These are phyloP conservation scores for Populus trichocarpa DNA, from an alignment of 441 rosid genomes.

Conservation along the genomic window DNA sequence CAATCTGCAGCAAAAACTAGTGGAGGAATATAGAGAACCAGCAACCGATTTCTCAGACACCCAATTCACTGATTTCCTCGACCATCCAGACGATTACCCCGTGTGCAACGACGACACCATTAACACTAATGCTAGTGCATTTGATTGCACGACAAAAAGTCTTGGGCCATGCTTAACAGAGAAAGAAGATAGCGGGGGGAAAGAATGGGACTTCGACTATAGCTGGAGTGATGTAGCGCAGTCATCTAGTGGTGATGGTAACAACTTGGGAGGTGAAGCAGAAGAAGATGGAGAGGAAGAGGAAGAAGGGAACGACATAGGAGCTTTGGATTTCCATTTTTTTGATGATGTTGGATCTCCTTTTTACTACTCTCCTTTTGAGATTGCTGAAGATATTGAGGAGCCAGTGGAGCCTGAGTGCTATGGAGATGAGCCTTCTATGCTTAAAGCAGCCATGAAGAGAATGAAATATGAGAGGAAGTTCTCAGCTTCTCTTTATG, in stretches of 20 bases:
- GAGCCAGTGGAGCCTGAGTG: constrained; percentile 36
- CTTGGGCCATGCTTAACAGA: constrained; percentile 37
- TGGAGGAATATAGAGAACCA: constrained; percentile 22
- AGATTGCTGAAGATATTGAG: constrained; percentile 49
- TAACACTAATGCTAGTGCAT: background rate
- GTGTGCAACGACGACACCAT: background rate
- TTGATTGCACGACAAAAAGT: constrained; percentile 27
- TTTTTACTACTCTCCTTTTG: constrained; percentile 50
- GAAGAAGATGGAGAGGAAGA: constrained; percentile 13
- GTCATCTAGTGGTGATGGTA: constrained; percentile 19
- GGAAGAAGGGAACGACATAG: constrained; percentile 23
- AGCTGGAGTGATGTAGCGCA: constrained; percentile 28
- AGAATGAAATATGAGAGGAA: constrained; percentile 63
- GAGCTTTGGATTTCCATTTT: constrained; percentile 42
- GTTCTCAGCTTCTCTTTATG: constrained; percentile 65
- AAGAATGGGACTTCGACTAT: constrained; percentile 20
- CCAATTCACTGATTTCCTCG: constrained; percentile 43
- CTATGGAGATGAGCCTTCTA: constrained; percentile 41
- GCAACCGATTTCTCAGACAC: constrained; percentile 23
- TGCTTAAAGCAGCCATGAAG: constrained; percentile 47
- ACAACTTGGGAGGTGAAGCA: constrained; percentile 11
- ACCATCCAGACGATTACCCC: constrained; percentile 34
- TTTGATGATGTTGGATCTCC: constrained; percentile 34
- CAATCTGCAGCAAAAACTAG: constrained; percentile 21
- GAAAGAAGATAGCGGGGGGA: constrained; percentile 25